phyloP scores from a whole-genome alignment of 768 basidiomycete genomes.

The Auricularia cornea region DNA sequence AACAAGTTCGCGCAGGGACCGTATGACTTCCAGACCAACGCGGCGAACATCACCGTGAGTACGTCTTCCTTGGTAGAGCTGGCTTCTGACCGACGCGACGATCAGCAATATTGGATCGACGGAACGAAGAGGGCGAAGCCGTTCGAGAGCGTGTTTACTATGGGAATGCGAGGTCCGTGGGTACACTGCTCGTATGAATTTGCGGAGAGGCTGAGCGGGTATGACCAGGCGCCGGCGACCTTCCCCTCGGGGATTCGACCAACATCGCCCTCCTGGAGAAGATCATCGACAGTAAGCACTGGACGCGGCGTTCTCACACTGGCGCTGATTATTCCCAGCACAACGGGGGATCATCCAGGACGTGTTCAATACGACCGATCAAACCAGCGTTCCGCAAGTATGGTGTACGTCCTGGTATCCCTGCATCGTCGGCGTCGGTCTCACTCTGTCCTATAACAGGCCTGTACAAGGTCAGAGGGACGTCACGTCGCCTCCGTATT shows the following conservation, averaged over 20 bases:
- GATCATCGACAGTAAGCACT: conserved; percentile 30
- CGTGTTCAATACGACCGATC: conserved; percentile 37
- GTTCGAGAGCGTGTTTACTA: conserved; percentile 55
- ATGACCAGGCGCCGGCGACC: conserved; percentile 27
- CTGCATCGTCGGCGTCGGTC: neutral
- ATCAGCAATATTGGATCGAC: conserved; percentile 32
- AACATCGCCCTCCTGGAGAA: conserved; percentile 46
- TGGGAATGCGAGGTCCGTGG: conserved; percentile 69
- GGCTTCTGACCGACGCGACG: neutral
- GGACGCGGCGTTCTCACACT: neutral
- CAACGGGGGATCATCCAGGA: conserved; percentile 50
- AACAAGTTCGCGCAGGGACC: conserved; percentile 40
- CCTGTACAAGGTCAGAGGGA: conserved; percentile 22
- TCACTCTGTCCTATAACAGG: neutral
- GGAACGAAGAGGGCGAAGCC: conserved; percentile 50
- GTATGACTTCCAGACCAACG: conserved; percentile 57
- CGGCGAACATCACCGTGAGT: conserved; percentile 38
- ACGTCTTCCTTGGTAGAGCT: neutral
- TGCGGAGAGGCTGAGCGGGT: neutral
- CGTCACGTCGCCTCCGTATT: neutral
- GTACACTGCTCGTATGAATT: neutral
- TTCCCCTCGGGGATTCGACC: conserved; percentile 42
- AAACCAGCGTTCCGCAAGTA: conserved; percentile 46
- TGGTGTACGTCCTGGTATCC: conserved; percentile 31
- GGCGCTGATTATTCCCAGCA: neutral